A percentile compares a stretch with the other conserved stretches of the same genome.
These are phyloP conservation scores for Setaria viridis DNA, from an alignment of 202 grass and related monocot species.

Conservation along the genomic window DNA sequence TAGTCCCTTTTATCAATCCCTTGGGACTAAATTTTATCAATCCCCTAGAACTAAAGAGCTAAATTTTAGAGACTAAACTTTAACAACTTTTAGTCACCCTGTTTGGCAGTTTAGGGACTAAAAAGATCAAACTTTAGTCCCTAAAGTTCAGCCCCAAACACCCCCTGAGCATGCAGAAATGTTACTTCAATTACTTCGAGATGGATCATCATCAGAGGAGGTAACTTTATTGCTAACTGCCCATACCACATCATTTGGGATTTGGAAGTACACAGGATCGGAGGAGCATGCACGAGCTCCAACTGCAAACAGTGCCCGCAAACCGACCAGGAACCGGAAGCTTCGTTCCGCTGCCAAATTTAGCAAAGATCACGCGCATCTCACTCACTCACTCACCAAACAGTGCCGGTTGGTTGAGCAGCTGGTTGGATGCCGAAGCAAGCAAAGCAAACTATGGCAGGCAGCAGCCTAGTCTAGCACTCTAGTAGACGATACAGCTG, in stretches of 20 bases:
- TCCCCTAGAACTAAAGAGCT: no score
- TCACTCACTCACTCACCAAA: background rate
- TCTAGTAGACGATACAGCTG: background rate
- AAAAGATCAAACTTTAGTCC: no score
- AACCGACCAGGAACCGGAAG: background rate
- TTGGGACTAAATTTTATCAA: no score
- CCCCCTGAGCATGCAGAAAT: background rate
- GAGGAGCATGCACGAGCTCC: background rate
- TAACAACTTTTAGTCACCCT: no score
- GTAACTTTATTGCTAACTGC: no score
- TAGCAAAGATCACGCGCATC: slow-evolving; percentile 2
- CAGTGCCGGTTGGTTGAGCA: background rate
- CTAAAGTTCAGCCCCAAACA: no score
- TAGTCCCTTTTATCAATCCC: no score
- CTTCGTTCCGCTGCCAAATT: background rate
- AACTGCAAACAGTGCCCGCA: background rate
- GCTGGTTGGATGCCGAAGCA: background rate
- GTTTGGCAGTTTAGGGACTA: no score
- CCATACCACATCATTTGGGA: background rate
- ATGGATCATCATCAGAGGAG: no score
- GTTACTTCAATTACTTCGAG: background rate
- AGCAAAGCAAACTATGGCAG: background rate
- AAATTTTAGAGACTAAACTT: no score
- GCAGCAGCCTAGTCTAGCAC: background rate
- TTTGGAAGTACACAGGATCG: background rate